A percentile compares a stretch with the other conserved stretches of the same genome.
phyloP scores from a whole-genome alignment of 2,329 filamentous ascomycete genomes.

The Ophiostoma perfectum region DNA sequence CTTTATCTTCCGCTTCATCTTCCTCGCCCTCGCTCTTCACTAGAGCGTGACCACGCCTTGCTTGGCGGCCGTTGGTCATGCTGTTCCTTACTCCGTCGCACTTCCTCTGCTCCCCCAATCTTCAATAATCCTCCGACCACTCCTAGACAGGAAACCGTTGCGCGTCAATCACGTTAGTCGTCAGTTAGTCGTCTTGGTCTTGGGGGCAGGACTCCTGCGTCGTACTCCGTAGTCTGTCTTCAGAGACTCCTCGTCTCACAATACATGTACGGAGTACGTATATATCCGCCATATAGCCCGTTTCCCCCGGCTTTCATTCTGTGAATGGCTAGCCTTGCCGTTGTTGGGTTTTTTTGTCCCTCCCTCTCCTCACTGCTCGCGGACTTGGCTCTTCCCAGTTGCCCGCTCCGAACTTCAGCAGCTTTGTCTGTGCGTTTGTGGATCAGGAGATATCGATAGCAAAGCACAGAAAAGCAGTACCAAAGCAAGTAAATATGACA shows the following conservation, averaged over 20 bases:
- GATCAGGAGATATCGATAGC: neutral
- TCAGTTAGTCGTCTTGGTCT: neutral
- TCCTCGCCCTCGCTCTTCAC: neutral
- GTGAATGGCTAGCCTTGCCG: conserved; percentile 11
- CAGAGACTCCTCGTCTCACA: neutral
- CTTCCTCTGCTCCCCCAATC: too few species aligned
- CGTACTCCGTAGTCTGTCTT: neutral
- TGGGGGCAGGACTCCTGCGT: neutral
- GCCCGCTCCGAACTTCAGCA: neutral
- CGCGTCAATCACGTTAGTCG: conserved; percentile 7
- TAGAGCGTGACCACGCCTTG: too few species aligned
- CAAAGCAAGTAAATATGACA: neutral
- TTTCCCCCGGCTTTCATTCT: neutral
- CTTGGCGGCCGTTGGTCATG: conserved; percentile 3
- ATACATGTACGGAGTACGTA: neutral
- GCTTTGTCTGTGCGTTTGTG: conserved; percentile 2
- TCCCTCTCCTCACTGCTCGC: neutral
- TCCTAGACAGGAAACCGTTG: neutral
- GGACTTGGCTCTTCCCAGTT: neutral
- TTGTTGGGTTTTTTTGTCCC: neutral
- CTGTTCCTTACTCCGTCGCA: neutral
- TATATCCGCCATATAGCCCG: neutral
- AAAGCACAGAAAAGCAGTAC: too few species aligned
- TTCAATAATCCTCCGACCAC: neutral
- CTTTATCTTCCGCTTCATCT: neutral